Evolutionary conservation across 345 rosid species (phyloP).

Genomic region (Boechera stricta): DNA sequence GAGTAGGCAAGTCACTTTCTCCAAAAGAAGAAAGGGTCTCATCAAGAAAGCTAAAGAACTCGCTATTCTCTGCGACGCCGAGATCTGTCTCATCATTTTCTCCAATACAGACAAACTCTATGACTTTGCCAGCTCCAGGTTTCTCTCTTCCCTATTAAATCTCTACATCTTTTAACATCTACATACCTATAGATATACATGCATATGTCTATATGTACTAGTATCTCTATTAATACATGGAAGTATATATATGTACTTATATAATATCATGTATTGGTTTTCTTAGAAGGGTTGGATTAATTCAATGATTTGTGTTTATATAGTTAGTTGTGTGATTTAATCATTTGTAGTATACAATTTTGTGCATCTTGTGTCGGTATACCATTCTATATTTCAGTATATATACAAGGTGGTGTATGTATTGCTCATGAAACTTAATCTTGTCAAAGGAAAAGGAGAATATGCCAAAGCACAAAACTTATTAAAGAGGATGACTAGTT

Average conservation of each 20-base stretch:
- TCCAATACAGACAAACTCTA: conserved; percentile 72
- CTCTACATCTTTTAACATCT: conserved; percentile 4
- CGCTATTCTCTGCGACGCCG: conserved; percentile 70
- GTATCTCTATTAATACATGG: conserved; percentile 12
- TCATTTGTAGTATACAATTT: not conserved
- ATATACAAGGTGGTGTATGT: conserved; percentile 13
- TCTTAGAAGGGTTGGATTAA: not conserved
- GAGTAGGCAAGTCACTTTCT: conserved; percentile 77
- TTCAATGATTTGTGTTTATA: not conserved
- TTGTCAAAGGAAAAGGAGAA: conserved; percentile 6
- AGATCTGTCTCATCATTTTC: conserved; percentile 66
- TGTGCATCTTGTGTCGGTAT: conserved; percentile 6
- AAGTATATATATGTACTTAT: not conserved
- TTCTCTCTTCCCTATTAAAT: conserved; percentile 34
- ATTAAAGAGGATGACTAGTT: not conserved
- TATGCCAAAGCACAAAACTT: not conserved
- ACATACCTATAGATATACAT: conserved; percentile 5
- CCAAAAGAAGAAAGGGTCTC: conserved; percentile 79
- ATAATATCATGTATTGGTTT: conserved; percentile 13
- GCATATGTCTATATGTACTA: not conserved
- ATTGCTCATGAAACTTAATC: not conserved
- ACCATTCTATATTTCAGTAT: not conserved
- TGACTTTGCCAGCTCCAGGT: conserved; percentile 66
- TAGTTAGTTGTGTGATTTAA: conserved; percentile 5
- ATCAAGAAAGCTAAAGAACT: conserved; percentile 84